Evolutionary conservation across 371 early-diverging fungal species (phyloP), one percentile per base, ranked within the genome.

Genomic region (Basidiobolus heterosporus): DNA sequence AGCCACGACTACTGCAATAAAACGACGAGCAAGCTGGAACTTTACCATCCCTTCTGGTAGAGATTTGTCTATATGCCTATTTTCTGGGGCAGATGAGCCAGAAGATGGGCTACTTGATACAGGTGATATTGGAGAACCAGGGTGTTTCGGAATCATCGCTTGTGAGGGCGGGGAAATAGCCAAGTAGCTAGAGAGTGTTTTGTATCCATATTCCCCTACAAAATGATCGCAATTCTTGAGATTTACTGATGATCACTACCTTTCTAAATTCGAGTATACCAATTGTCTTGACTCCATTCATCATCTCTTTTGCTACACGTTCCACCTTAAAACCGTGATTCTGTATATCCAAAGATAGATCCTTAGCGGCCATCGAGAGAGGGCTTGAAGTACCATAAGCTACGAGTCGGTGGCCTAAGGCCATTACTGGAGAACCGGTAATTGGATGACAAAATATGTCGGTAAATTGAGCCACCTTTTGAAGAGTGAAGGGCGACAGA

Each of bases 261-360:
- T 19, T 6, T n/a, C 16, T 40, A 36, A 15, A 2, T 8, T n/a
- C 3, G 3, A 37, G 51, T 45, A 65, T 72, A 61, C 81, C 68
- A 13, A 81, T 51, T 24, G 72, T 58, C 38, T 72, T 81, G 49
- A 81, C 70, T n/a, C 81, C 79, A 48, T 75, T 74, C 46, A 75
- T 70, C 19, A 81, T 75, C 53, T 78, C 81, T 44, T 77, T 77
- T 3, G 79, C 79, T 21, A 78, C 74, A 19, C 71, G 40, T 38
- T 51, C 50, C 15, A 46, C 45, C 21, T 36, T 47, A 5, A 48
- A 30, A 35, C 46, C 30, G 13, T 39, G 30, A 9, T 5, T 9
- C 30, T 30, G 30, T 5, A 9, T 9, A 30, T 30, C 30, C 5
- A 9, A 30, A 9, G 30, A 9, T 9, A 30, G 9, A 30, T 3